These are phyloP conservation scores for Microdochium paspali DNA, from an alignment of 2,329 filamentous ascomycete genomes.

Conservation along the genomic window DNA sequence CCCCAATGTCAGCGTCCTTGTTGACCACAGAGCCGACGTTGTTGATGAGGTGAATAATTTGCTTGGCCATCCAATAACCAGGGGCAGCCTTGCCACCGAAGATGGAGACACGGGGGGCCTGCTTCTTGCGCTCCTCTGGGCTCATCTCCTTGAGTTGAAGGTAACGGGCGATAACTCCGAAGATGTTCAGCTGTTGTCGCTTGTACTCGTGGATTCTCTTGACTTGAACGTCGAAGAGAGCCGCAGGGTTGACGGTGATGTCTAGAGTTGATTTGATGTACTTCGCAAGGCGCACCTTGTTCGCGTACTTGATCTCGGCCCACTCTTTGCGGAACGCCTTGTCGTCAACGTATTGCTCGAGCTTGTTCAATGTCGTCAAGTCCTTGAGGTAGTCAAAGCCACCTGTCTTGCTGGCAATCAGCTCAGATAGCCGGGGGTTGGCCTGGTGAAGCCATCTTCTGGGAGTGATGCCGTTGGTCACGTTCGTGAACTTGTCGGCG, in stretches of 20 bases:
- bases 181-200: slow-evolving; percentile 97
- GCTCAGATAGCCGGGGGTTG: slow-evolving; percentile 81
- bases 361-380: slow-evolving; percentile 72
- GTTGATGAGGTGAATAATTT: slow-evolving; percentile 95
- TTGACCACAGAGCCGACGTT: slow-evolving; percentile 85
- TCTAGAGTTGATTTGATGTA: slow-evolving; percentile 79
- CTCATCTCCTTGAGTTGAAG: slow-evolving; percentile 79
- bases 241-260: slow-evolving; percentile 74
- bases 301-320: slow-evolving; percentile 92
- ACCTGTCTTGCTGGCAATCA: slow-evolving; percentile 85
- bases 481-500: slow-evolving; percentile 95
- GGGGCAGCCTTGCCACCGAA: slow-evolving; percentile 97
- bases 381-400: slow-evolving; percentile 83
- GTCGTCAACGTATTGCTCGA: slow-evolving; percentile 79
- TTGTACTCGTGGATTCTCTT: slow-evolving; percentile 99
- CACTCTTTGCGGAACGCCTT: slow-evolving; percentile 88
- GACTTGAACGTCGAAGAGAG: slow-evolving; percentile 94
- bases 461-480: slow-evolving; percentile 96
- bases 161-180: slow-evolving; percentile 93
- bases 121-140: slow-evolving; percentile 76
- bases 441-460: slow-evolving; percentile 95
- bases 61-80: slow-evolving; percentile 99
- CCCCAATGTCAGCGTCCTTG: slow-evolving; percentile 82
- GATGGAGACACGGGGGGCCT: slow-evolving; percentile 81
- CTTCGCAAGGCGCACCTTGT: slow-evolving; percentile 86